Evolutionary conservation across 495 filamentous ascomycete genomes (phyloP), one percentile per base, ranked within the genome.

Genomic region (Eremomyces bilateralis): DNA sequence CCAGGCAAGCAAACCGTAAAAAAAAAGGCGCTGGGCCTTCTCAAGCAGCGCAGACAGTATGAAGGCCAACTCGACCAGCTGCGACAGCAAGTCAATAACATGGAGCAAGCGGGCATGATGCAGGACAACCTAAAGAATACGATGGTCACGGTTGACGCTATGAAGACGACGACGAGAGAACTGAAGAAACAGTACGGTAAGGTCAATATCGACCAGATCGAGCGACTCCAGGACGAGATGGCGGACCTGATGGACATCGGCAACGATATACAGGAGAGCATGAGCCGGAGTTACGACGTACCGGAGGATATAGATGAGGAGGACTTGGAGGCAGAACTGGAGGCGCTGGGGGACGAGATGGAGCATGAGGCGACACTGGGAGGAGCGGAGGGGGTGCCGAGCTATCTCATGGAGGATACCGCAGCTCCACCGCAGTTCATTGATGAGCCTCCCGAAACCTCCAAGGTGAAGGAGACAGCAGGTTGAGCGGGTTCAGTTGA

Each of bases 61-160:
- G 88, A 97, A 54, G 59, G 63, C 6, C 85, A 97, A 60, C 76
- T 83, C 13, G 85, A 95, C 44, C 83, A 97, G 57, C 73, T 95
- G 36, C 80, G 90, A 54, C 70, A 76, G 44, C 88, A 95, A 54
- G 78, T 76, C 10, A 95, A 88, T 88, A 97, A 95, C 60, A 94
- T 97, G 84, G 84, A 95, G 54, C 88, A 95, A 52, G 88, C 88
- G 4, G 78, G 80, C 53, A 92, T 90, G 65, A 95, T 97, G 90
- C 83, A 88, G 58, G 88, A 95, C 56, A 95, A 97, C 47, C 71
- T 97, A 21, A 90, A 92, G 51, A 94, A 95, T 53, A 84, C 90
- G 35, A 93, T 95, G 84, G 88, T 82, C 15, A 95, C 88, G 0
- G 82, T 95, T 12, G 88, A 95, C 52, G 90, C 83, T 15, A 83